Conservation (phyloP, 805 yeast genomes). For the Ogataea chonburiensis region DNA sequence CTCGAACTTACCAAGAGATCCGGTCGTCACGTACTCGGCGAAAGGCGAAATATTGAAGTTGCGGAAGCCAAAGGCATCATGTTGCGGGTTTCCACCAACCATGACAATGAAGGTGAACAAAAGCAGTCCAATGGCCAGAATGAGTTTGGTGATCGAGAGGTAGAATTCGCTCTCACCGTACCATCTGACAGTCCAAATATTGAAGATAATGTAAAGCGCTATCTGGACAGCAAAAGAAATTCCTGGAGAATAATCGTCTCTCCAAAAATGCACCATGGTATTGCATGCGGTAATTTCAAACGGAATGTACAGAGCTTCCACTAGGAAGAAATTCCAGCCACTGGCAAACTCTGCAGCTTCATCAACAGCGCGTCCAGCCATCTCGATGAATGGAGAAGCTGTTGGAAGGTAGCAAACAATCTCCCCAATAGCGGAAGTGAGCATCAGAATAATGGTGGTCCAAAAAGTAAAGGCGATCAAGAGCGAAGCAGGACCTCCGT, state of each 20-base stretch:
- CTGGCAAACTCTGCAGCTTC: slow-evolving; percentile 37
- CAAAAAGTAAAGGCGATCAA: slow-evolving; percentile 35
- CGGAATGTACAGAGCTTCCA: slow-evolving; percentile 47
- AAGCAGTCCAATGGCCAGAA: slow-evolving; percentile 47
- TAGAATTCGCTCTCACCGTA: slow-evolving; percentile 54
- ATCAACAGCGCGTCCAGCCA: slow-evolving; percentile 40
- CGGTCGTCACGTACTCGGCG: slow-evolving; percentile 38
- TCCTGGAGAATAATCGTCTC: slow-evolving; percentile 48
- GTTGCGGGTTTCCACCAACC: slow-evolving; percentile 57
- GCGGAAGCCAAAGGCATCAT: slow-evolving; percentile 49
- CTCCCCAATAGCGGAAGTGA: slow-evolving; percentile 38
- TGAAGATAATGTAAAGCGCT: slow-evolving; percentile 41
- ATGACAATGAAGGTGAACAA: slow-evolving; percentile 51
- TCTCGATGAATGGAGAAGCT: slow-evolving; percentile 37
- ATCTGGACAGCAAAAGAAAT: slow-evolving; percentile 45
- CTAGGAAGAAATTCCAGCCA: slow-evolving; percentile 40
- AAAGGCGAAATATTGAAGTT: slow-evolving; percentile 43
- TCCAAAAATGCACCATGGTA: slow-evolving; percentile 54
- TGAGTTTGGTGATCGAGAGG: slow-evolving; percentile 45
- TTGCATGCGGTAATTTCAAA: slow-evolving; percentile 50
- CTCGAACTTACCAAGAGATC: slow-evolving; percentile 40
- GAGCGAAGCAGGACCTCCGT: slow-evolving; percentile 38
- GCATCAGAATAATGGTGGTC: slow-evolving; percentile 33
- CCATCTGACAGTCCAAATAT: slow-evolving; percentile 46
- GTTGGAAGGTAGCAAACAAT: slow-evolving; percentile 39